Conservation (phyloP, 352 stramenopile genomes). For the Pythium utonaiense region DNA sequence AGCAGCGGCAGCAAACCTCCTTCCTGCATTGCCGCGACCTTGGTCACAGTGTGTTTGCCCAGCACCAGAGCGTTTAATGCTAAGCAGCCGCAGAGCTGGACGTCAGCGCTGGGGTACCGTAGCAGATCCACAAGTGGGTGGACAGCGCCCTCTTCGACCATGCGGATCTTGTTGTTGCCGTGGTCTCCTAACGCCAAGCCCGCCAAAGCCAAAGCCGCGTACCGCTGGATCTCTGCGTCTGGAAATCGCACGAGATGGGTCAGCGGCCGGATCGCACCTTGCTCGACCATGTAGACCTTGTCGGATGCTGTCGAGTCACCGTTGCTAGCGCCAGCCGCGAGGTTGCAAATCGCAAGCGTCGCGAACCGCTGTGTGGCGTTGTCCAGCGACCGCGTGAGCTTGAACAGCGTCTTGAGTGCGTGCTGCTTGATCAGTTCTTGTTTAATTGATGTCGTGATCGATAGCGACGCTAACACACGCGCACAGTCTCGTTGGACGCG, state of each 20-base stretch:
- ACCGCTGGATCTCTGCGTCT: conserved; percentile 95
- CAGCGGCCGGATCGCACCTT: conserved; percentile 90
- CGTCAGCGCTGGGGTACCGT: conserved; percentile 91
- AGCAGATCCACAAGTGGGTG: conserved; percentile 91
- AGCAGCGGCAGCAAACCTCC: conserved; percentile 88
- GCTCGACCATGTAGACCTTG: conserved; percentile 90
- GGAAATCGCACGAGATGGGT: conserved; percentile 94
- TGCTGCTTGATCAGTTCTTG: conserved; percentile 81
- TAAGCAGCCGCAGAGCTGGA: conserved; percentile 91
- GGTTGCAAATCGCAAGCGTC: conserved; percentile 94
- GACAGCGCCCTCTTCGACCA: conserved; percentile 92
- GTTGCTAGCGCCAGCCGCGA: conserved; percentile 49
- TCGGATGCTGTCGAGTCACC: conserved; percentile 30
- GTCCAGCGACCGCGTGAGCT: conserved; percentile 92
- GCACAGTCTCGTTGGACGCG: conserved; percentile 92
- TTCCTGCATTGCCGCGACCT: conserved; percentile 88
- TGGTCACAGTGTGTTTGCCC: conserved; percentile 83
- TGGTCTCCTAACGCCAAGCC: conserved; percentile 91
- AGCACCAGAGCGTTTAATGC: conserved; percentile 91
- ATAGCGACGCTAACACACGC: conserved; percentile 90
- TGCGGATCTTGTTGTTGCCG: conserved; percentile 89
- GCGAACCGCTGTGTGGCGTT: conserved; percentile 92
- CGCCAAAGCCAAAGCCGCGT: conserved; percentile 90
- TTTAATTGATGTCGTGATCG: conserved; percentile 82
- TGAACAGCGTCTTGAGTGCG: conserved; percentile 88